Evolutionary conservation across 2,329 filamentous ascomycete genomes (phyloP), one percentile per base, ranked within the genome.

Genomic region (Colletotrichum noveboracense): DNA sequence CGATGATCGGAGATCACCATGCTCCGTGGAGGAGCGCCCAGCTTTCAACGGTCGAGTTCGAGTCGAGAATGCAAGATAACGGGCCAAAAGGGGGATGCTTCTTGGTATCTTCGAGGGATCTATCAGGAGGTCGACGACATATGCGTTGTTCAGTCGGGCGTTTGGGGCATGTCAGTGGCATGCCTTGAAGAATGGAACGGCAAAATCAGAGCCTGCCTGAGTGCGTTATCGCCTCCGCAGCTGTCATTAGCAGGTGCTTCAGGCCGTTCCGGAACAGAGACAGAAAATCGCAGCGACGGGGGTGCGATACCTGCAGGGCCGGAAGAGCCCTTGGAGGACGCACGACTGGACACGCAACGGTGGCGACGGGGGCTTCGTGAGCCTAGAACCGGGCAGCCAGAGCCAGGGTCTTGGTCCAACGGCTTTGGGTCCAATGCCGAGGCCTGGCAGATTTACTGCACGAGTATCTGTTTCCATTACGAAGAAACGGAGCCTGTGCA

Each of bases 41-140:
- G 36, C 28, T 30, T 62, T 43, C n/a, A 21, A 52, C n/a, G 43
- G 43, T 7, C 32, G 34, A 60, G 67, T 66, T 10, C 32, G 34
- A 60, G 67, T 66, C 52, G 52, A 71, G 68, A 60, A 58, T 55
- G 55, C 52, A 28, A 75, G 61, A 71, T 66, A 61, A 66, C 68
- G 36, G 61, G 32, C 58, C 64, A n/a, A 36, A 66, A 32, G 61
- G 34, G 56, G 48, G 60, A 14, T 32, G n/a, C 21, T 28, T 48
- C 48, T 66, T 52, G 61, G 26, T 65, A 64, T 38, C 55, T 62
- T 65, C 64, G 55, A 38, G 30, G 16, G 36, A 36, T 60, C 21
- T 28, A 71, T 60, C 21, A 34, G 60, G 28, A 71, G 36, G 68
- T 26, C 61, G 16, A 34, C 18, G 24, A 61, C 13, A 30, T 34